Conservation (phyloP, 306 rosid species). For the Cicer bijugum region DNA sequence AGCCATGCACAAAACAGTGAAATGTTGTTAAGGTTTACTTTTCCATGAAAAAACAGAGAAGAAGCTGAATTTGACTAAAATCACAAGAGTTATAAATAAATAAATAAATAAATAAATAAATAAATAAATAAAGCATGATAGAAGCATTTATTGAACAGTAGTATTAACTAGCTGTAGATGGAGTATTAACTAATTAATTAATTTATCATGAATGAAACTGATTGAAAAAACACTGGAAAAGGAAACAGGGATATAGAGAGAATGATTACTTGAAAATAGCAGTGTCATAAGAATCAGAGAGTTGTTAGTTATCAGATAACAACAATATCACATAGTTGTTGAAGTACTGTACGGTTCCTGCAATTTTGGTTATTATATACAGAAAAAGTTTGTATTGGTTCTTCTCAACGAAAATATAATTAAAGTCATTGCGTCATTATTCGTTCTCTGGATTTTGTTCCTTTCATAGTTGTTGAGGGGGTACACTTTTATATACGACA, state of each 20-base stretch:
- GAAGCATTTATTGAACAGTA: neutral
- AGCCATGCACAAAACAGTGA: slow-evolving; percentile 44
- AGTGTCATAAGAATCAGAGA: slow-evolving; percentile 33
- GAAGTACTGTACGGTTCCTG: slow-evolving; percentile 42
- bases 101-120: no score
- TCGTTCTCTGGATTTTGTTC: slow-evolving; percentile 6
- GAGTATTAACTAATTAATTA: neutral
- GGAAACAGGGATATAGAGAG: slow-evolving; percentile 38
- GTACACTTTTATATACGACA: slow-evolving; percentile 3
- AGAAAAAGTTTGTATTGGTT: slow-evolving; percentile 25
- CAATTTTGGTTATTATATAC: slow-evolving; percentile 40
- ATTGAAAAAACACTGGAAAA: slow-evolving; percentile 44
- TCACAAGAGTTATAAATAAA: no score
- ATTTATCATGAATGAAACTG: slow-evolving; percentile 11
- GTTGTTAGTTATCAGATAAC: neutral
- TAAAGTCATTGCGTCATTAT: slow-evolving; percentile 36
- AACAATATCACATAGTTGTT: neutral
- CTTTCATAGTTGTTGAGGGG: neutral
- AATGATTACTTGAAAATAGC: slow-evolving; percentile 38
- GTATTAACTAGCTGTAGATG: neutral
- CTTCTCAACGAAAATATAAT: neutral
- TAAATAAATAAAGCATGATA: neutral
- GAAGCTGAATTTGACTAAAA: slow-evolving; percentile 10
- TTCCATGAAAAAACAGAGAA: neutral
- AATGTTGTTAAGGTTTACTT: neutral